Evolutionary conservation across 441 rosid species (phyloP), one percentile per base, ranked within the genome.

Genomic region (Pelargonium myrrhifolium): DNA sequence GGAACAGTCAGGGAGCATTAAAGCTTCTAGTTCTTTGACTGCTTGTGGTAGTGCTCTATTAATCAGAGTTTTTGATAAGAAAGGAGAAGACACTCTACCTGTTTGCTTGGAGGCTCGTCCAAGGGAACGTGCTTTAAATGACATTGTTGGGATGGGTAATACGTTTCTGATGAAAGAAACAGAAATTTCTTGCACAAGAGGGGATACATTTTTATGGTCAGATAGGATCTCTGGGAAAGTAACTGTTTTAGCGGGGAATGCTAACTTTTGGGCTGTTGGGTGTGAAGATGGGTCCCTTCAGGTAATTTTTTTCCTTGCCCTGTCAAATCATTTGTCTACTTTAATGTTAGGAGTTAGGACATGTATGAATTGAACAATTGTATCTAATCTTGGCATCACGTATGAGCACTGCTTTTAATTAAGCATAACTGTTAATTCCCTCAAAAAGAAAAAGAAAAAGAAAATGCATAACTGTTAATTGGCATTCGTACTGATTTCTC

Each of bases 261-360:
- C 89, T 51, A 91, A 94, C 74, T 87, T 94, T 74, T 94, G 97
- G 99, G 99, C 97, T 31, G 96, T 89, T 67, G 99, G 99, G 40
- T 89, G 96, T 68, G 97, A 94, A 76, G 97, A 92, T 78, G 99
- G 99, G 67, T 85, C 89, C 75, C 86, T 92, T 59, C 98, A 94
- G 91, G 98, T 90, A 58, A 62, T 14, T 28, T n/a, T n/a, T n/a
- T n/a, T n/a, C n/a, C n/a, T n/a, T n/a, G n/a, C 8, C 24, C 9
- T 3, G 55, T 15, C 40, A 37, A 37, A 37, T 15, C 7, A 15
- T n/a, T 51, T 5, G 0, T 51, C 6, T 51, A 17, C 58, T n/a
- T n/a, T 7, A n/a, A 4, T 51, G n/a, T n/a, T n/a, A n/a, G n/a
- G n/a, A n/a, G 15, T 1, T 31, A 31, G 37, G 2, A 31, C 37